These are phyloP conservation scores for Mrakiaceae sp. DNA, from an alignment of 1,284 basidiomycete species.

Conservation along the genomic window DNA sequence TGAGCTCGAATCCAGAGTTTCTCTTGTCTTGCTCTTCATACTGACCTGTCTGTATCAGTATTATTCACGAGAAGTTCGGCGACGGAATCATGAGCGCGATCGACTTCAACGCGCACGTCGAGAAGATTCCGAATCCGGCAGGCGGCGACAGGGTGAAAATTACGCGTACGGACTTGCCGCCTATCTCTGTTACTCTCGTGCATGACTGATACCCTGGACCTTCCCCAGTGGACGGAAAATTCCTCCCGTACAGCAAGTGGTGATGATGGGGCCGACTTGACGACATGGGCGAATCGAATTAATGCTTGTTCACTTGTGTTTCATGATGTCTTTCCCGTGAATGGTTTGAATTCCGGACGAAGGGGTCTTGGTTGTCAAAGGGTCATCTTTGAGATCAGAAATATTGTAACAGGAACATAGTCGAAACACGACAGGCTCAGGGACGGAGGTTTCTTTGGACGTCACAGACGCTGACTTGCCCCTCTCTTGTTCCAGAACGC, in stretches of 20 bases:
- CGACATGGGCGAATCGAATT: too few relatives aligned
- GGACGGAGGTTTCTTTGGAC: too few relatives aligned
- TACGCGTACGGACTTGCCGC: conserved; percentile 26
- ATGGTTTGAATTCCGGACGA: too few relatives aligned
- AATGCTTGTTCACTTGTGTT: too few relatives aligned
- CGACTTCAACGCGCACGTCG: conserved; percentile 61
- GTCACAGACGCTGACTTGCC: too few relatives aligned
- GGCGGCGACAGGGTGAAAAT: conserved; percentile 68
- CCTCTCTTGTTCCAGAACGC: too few relatives aligned
- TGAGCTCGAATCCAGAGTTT: conserved; percentile 11
- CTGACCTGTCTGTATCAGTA: conserved; percentile 9
- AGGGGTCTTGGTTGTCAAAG: too few relatives aligned
- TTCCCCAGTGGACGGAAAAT: not conserved
- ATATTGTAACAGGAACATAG: too few relatives aligned
- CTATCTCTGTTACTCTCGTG: not conserved
- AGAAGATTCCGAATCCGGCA: conserved; percentile 59
- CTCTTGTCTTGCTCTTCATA: not conserved
- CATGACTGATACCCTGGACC: not conserved
- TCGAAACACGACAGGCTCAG: too few relatives aligned
- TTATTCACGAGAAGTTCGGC: conserved; percentile 83
- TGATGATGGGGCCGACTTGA: not conserved
- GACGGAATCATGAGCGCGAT: conserved; percentile 89
- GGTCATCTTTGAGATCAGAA: too few relatives aligned
- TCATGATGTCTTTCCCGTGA: too few relatives aligned
- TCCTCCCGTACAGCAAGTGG: not conserved